Percentiles rank a stretch among this genome's conserved stretches.
These are phyloP conservation scores for Lentinula raphanica DNA, from an alignment of 768 basidiomycete species.

Conservation along the genomic window DNA sequence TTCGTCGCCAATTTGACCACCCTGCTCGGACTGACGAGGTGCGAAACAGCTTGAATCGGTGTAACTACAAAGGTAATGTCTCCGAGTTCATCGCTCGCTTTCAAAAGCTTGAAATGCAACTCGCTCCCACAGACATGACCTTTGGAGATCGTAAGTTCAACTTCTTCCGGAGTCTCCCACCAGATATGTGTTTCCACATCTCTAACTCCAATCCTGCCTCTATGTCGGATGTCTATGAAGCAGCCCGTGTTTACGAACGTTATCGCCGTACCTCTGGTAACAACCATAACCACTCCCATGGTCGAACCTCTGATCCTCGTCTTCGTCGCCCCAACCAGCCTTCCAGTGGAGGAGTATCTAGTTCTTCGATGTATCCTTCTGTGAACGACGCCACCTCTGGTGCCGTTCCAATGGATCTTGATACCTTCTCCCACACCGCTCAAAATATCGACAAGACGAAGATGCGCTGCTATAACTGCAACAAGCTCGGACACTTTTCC, in stretches of 20 bases:
- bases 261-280: neutral
- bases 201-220: neutral
- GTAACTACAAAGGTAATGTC: neutral
- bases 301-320: neutral
- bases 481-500: conserved; percentile 9
- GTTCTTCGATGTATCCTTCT: neutral
- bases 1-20: neutral
- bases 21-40: neutral
- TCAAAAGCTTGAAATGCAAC: conserved; percentile 5
- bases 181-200: neutral
- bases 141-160: conserved; percentile 2
- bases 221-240: conserved; percentile 11
- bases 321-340: neutral
- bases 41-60: neutral
- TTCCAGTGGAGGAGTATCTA: too few species aligned
- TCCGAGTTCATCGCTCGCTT: neutral
- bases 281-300: neutral
- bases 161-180: neutral
- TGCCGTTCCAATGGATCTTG: conserved; percentile 7
- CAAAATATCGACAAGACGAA: neutral
- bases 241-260: conserved; percentile 9
- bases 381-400: neutral
- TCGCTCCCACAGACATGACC: neutral
- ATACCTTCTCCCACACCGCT: neutral
- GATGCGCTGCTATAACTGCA: conserved; percentile 11